Evolutionary conservation across 345 rosid genomes (phyloP).

Genomic region (Noccaea caerulescens): DNA sequence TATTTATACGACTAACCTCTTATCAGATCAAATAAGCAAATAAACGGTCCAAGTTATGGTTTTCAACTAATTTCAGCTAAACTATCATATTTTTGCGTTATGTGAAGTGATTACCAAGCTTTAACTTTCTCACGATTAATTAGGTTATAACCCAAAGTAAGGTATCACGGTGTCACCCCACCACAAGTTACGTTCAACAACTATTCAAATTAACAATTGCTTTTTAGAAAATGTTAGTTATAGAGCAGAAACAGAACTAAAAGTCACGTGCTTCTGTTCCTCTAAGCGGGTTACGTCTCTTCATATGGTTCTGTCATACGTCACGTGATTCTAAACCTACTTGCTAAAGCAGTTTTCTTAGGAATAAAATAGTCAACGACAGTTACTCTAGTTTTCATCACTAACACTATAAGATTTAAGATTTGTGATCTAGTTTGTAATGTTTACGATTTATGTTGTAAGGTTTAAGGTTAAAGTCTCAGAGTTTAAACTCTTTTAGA

Average conservation of each 20-base stretch:
- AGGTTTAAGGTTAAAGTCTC: no score
- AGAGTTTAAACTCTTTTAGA: no score
- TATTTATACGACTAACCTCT: background rate
- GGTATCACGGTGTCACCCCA: slow-evolving; percentile 5
- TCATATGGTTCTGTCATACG: slow-evolving; percentile 30
- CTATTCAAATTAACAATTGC: slow-evolving; percentile 14
- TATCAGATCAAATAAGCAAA: background rate
- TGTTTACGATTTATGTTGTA: no score
- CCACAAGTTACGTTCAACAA: slow-evolving; percentile 19
- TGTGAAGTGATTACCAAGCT: background rate
- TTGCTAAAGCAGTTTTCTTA: slow-evolving; percentile 2
- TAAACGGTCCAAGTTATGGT: background rate
- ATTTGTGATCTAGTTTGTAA: no score
- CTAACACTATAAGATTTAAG: background rate
- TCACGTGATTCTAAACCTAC: slow-evolving; percentile 43
- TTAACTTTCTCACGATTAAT: slow-evolving; percentile 18
- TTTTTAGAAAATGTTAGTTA: slow-evolving; percentile 3
- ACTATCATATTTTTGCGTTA: slow-evolving; percentile 13
- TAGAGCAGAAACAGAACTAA: slow-evolving; percentile 25
- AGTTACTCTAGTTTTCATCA: slow-evolving; percentile 12
- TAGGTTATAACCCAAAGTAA: slow-evolving; percentile 27
- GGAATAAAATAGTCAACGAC: slow-evolving; percentile 12
- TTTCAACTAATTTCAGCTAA: background rate
- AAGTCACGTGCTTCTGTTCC: slow-evolving; percentile 42
- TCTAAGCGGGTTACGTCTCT: slow-evolving; percentile 30